Base-by-base conservation (phyloP, 495 filamentous ascomycete genomes). In the Neurospora pannonica region DNA sequence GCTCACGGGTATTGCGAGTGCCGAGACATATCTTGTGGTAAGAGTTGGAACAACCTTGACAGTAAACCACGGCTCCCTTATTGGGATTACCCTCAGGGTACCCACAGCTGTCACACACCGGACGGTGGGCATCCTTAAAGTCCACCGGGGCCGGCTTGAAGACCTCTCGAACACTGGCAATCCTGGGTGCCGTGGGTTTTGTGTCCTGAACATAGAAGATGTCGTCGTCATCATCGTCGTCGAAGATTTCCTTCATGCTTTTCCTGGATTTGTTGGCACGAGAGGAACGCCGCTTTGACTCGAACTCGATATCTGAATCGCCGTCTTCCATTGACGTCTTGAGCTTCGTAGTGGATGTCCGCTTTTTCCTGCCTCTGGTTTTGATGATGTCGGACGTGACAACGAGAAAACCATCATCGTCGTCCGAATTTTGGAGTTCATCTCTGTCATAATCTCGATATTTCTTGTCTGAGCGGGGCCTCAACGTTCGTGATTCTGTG, bases 21-120 rank as follows among this genome's bases (percentile, higher is more conserved):
- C 94, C 93, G 17, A 99, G 85, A 79, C 97, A 99, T 39, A 76
- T 78, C 77, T 92, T 91, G 78, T 99, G 97, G 75, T 93, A 97
- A 0, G 92, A 86, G 31, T 88, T 86, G 4, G 90, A 93, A 80
- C 97, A 99, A 24, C 97, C 95, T 80, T 99, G 97, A 76, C 97
- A 99, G 77, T 87, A 92, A 5, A 98, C 85, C 28, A 98, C 85
- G 11, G 83, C 82, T 0, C 90, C 91, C 79, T 90, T 91, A 40
- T 86, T 84, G 2, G 81, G 75, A 67, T 86, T 86, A 19, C 54
- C 28, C 67, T 88, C 81, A 10, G 87, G 89, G 38, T 82, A 77
- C 6, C 83, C 80, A 81, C 97, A 99, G n/a, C 87, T 84, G 74
- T 93, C 91, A 80, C 97, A 99, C 6, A 78, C 78, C 21, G 87